A percentile compares a stretch with the other conserved stretches of the same genome.
phyloP scores from a whole-genome alignment of 2,329 filamentous ascomycete genomes.

The Akanthomyces uredinophilus region DNA sequence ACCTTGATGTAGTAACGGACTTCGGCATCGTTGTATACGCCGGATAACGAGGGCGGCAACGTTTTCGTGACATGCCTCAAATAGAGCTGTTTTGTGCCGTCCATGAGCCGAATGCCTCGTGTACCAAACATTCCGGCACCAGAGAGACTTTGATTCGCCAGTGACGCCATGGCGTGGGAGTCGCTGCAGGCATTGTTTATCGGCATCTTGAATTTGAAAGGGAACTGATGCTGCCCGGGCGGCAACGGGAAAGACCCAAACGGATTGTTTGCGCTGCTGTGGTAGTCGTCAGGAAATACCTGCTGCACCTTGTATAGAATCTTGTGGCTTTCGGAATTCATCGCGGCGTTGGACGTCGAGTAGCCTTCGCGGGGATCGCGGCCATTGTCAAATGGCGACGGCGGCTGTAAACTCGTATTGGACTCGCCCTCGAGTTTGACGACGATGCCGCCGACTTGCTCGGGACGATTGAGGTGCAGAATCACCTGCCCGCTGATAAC shows the following conservation, averaged over 20 bases:
- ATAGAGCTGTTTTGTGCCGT: constrained; percentile 57
- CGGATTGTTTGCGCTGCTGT: constrained; percentile 33
- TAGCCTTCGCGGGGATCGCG: constrained; percentile 33
- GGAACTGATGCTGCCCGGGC: constrained; percentile 68
- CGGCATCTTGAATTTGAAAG: constrained; percentile 71
- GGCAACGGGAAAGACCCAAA: constrained; percentile 55
- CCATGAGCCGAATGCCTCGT: constrained; percentile 52
- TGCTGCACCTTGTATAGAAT: constrained; percentile 69
- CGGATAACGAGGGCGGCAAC: constrained; percentile 82
- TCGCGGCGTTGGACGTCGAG: constrained; percentile 17
- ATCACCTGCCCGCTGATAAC: constrained; percentile 59
- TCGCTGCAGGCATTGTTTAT: constrained; percentile 70
- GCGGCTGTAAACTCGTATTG: constrained; percentile 56
- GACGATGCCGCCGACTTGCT: constrained; percentile 66
- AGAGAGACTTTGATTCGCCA: constrained; percentile 46
- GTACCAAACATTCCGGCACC: constrained; percentile 48
- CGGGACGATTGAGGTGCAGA: constrained; percentile 56
- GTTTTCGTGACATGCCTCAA: constrained; percentile 75
- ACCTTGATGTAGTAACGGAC: constrained; percentile 93
- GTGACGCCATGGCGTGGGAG: constrained; percentile 42
- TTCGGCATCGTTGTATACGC: constrained; percentile 80
- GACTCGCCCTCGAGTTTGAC: constrained; percentile 83
- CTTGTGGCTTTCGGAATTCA: constrained; percentile 59
- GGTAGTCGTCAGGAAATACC: constrained; percentile 61
- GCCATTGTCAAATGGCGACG: constrained; percentile 36